Base-by-base conservation (phyloP, 768 basidiomycete species). In the Pulveroboletus sp. region DNA sequence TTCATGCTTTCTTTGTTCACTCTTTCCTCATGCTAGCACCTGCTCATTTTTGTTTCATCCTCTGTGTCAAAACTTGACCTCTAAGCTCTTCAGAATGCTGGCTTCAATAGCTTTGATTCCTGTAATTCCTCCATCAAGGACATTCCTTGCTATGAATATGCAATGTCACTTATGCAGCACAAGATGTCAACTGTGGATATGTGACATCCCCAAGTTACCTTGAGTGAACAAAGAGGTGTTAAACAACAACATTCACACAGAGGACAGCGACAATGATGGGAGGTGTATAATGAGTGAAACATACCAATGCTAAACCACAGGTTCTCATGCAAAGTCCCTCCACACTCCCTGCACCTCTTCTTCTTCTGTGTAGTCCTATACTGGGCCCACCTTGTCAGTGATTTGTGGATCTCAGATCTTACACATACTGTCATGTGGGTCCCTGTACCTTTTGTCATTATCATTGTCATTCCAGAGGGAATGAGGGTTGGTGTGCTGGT, bases 301-400 rank as follows among this genome's bases (percentile, higher is more conserved):
- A 32, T 48, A 68, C 64, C 66, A 15, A 63, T 10, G 28, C 55
- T 57, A n/a, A 68, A 66, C 64, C 66, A 66, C 27, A 66, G 43
- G 21, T 75, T 74, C 1, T 75, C 64, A 39, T 70, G 61, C 68
- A 36, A 54, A 65, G 26, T 66, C 50, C 43, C 61, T 61, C 64
- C 66, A 70, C 18, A 60, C 57, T 2, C 77, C 73, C 2, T 72
- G 65, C 24, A 81, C 59, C 60, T 87, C 84, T 0, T 83, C 82
- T 67, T 89, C 82, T 17, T 73, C 67, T 53, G 83, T 74, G 41
- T 85, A 49, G 15, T 83, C 80, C 87, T 86, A 81, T 14, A 86
- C 64, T 12, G 69, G 66, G 31, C 74, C 71, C 50, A 83, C 69
- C 60, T 73, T 69, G 47, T 72, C 60, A 0, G 70, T 72, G 2